These are phyloP conservation scores for Wickerhamiella hasegawae DNA, from an alignment of 805 yeast genomes.

Conservation along the genomic window DNA sequence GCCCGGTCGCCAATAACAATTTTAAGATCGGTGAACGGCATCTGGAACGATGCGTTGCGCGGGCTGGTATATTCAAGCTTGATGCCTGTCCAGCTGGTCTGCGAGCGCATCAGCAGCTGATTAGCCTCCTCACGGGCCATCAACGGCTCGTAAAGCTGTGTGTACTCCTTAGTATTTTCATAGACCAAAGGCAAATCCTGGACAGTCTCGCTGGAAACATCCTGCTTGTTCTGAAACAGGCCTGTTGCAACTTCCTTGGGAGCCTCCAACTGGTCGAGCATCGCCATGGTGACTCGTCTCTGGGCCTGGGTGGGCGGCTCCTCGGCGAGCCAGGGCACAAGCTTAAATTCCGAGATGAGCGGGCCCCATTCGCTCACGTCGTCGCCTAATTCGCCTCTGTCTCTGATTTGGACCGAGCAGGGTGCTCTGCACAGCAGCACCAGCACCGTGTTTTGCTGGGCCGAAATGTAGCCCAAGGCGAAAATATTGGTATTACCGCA, in stretches of 20 bases:
- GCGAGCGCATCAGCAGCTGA: slow-evolving; percentile 30
- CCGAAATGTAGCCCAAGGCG: too few species aligned
- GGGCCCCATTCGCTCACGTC: too few species aligned
- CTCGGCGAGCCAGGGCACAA: background rate
- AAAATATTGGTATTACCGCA: too few species aligned
- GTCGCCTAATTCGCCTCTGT: too few species aligned
- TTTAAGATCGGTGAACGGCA: slow-evolving; percentile 47
- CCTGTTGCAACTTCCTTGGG: too few species aligned
- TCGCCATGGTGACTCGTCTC: background rate
- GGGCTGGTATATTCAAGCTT: slow-evolving; percentile 3
- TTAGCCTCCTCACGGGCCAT: slow-evolving; percentile 69
- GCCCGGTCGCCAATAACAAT: slow-evolving; percentile 79
- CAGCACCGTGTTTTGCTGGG: too few species aligned
- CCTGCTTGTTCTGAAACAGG: too few species aligned
- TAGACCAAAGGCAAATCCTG: slow-evolving; percentile 63
- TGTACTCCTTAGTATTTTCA: slow-evolving; percentile 72
- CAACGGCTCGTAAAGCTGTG: slow-evolving; percentile 69
- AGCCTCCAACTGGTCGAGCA: too few species aligned
- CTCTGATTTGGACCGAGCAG: too few species aligned
- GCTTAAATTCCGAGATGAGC: too few species aligned
- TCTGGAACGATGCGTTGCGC: slow-evolving; percentile 21
- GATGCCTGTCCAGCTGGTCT: slow-evolving; percentile 4
- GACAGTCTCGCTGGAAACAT: too few species aligned
- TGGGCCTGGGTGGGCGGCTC: background rate
- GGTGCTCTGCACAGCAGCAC: too few species aligned